Evolutionary conservation across 495 filamentous ascomycete genomes (phyloP).

Genomic region (Hypoxylon subgilvum): DNA sequence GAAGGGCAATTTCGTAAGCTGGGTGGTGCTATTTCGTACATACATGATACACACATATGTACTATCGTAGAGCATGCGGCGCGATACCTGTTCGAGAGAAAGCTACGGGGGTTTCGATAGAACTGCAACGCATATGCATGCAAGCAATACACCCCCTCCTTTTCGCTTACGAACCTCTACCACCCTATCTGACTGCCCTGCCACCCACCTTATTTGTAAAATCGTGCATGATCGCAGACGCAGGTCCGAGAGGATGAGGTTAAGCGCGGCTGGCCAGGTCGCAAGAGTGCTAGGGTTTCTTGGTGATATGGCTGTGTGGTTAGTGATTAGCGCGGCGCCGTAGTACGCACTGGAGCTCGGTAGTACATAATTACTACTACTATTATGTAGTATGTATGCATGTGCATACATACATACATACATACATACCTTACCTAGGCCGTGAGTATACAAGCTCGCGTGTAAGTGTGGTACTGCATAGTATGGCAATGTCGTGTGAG

Average conservation of each 20-base stretch:
- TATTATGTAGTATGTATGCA: not conserved
- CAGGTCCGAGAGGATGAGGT: constrained; percentile 41
- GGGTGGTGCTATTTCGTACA: no score
- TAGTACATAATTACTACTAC: no score
- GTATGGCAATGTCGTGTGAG: not conserved
- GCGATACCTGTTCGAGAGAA: constrained; percentile 23
- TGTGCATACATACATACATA: not conserved
- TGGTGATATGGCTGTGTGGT: no score
- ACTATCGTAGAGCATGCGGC: constrained; percentile 8
- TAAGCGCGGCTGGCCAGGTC: constrained; percentile 37
- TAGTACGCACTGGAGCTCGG: constrained; percentile 24
- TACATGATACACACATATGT: no score
- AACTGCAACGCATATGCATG: constrained; percentile 24
- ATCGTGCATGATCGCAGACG: constrained; percentile 36
- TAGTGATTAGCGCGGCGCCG: constrained; percentile 26
- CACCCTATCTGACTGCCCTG: not conserved
- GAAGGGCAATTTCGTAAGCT: not conserved
- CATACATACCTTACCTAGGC: not conserved
- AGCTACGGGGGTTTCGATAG: constrained; percentile 40
- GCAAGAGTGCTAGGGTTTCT: constrained; percentile 25
- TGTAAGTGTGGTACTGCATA: no score
- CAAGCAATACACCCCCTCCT: constrained; percentile 10
- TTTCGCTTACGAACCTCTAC: not conserved
- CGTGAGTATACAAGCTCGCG: no score
- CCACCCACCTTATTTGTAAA: constrained; percentile 38